These are phyloP conservation scores for Lasiosphaeriaceae sp. DNA, from an alignment of 495 filamentous ascomycete species.

Conservation along the genomic window DNA sequence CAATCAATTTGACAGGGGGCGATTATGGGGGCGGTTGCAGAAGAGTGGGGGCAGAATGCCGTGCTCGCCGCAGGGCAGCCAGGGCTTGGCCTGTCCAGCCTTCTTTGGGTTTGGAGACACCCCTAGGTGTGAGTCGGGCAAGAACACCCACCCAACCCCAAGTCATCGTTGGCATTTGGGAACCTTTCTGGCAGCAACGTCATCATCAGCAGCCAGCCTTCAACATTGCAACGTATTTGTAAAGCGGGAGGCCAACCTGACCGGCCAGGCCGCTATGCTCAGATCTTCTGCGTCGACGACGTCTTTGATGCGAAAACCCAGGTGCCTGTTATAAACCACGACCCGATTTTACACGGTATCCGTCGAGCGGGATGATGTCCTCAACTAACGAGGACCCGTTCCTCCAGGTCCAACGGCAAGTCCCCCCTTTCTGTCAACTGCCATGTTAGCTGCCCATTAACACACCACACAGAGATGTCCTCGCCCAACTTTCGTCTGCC, in stretches of 20 bases:
- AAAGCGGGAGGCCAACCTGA: neutral
- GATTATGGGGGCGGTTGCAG: neutral
- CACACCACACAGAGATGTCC: constrained; percentile 65
- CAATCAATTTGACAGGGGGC: neutral
- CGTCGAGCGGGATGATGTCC: constrained; percentile 58
- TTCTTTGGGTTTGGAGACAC: too few species aligned
- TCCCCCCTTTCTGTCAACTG: neutral
- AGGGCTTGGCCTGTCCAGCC: too few species aligned
- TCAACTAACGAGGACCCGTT: constrained; percentile 81
- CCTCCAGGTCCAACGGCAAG: constrained; percentile 86
- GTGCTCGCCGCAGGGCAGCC: too few species aligned
- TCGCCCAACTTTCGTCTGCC: constrained; percentile 70
- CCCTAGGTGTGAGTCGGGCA: too few species aligned
- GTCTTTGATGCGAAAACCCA: constrained; percentile 8
- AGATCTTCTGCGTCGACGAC: neutral
- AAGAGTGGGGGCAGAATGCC: too few species aligned
- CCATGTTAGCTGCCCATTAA: neutral
- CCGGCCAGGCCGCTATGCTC: constrained; percentile 3
- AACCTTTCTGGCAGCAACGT: constrained; percentile 9
- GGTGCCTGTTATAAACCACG: neutral
- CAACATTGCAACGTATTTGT: neutral
- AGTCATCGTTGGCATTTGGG: neutral
- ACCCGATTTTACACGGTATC: neutral
- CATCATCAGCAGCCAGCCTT: neutral
- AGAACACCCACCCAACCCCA: neutral